These are phyloP conservation scores for Suillus placidus DNA, from an alignment of 768 basidiomycete genomes.

Conservation along the genomic window DNA sequence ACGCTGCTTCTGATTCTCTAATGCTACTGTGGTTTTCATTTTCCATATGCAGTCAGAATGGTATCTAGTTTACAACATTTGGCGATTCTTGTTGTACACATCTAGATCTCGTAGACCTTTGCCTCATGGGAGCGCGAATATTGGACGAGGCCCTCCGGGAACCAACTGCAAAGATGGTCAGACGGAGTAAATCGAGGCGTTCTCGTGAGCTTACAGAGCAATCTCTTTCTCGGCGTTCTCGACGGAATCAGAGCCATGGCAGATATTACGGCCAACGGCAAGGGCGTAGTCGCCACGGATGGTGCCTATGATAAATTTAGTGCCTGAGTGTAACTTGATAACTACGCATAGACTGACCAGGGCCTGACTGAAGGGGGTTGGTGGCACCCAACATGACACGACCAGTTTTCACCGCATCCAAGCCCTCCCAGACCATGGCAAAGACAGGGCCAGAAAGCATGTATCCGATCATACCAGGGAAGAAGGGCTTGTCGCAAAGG, in stretches of 20 bases:
- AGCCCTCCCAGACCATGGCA: constrained; percentile 94
- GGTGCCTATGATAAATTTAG: constrained; percentile 56
- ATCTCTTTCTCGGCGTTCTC: constrained; percentile 96
- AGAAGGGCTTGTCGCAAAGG: constrained; percentile 93
- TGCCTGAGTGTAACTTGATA: constrained; percentile 11
- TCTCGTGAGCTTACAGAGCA: constrained; percentile 60
- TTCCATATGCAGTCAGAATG: constrained; percentile 1
- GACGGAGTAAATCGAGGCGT: background rate
- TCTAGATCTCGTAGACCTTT: constrained; percentile 77
- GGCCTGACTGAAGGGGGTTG: constrained; percentile 88
- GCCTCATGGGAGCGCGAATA: constrained; percentile 64
- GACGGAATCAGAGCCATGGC: constrained; percentile 88
- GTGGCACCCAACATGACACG: constrained; percentile 96
- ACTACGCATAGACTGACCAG: constrained; percentile 55
- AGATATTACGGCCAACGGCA: constrained; percentile 93
- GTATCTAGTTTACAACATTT: constrained; percentile 25
- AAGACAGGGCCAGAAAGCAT: constrained; percentile 96
- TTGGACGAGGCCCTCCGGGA: constrained; percentile 82
- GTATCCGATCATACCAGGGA: constrained; percentile 94
- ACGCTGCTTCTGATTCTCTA: background rate
- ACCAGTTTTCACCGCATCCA: constrained; percentile 93
- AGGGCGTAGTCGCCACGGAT: constrained; percentile 97
- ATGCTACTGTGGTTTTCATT: background rate
- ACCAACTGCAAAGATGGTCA: constrained; percentile 61
- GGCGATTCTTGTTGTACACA: background rate